A percentile compares a stretch with the other conserved stretches of the same genome.
Evolutionary conservation across 768 basidiomycete species (phyloP).

Genomic region (Hemileccinum rubropunctum): DNA sequence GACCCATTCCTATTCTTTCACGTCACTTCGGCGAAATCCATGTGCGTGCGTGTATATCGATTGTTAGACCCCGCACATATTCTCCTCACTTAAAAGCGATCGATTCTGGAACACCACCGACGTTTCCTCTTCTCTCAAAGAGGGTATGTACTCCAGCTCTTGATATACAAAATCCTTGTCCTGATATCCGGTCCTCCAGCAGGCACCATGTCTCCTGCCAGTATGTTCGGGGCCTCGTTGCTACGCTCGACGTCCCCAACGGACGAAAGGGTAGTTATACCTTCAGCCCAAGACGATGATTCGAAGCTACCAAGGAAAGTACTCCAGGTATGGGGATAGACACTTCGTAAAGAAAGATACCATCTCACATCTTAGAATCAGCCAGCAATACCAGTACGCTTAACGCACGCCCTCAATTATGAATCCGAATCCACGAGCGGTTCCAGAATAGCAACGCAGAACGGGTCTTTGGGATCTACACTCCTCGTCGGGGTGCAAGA

Average conservation of each 20-base stretch:
- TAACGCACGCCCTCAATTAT: background rate
- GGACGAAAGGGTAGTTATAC: background rate
- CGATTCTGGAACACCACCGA: background rate
- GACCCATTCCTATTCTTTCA: background rate
- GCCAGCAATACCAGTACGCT: background rate
- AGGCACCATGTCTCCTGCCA: background rate
- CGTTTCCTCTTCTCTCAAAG: background rate
- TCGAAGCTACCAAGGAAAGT: background rate
- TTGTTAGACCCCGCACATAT: background rate
- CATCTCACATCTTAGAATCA: background rate
- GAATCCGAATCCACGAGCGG: background rate
- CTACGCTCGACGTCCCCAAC: background rate
- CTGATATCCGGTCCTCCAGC: background rate
- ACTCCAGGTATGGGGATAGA: background rate
- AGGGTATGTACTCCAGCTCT: background rate
- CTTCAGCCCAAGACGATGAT: background rate
- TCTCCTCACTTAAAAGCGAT: background rate
- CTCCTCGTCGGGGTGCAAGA: background rate
- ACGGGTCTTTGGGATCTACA: background rate
- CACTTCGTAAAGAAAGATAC: background rate
- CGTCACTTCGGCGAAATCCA: background rate
- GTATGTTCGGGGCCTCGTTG: background rate
- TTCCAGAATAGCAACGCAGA: background rate
- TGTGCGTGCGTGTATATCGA: background rate
- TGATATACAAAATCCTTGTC: no score